Evolutionary conservation across 805 yeast genomes (phyloP).

Genomic region (Candida incommunis): DNA sequence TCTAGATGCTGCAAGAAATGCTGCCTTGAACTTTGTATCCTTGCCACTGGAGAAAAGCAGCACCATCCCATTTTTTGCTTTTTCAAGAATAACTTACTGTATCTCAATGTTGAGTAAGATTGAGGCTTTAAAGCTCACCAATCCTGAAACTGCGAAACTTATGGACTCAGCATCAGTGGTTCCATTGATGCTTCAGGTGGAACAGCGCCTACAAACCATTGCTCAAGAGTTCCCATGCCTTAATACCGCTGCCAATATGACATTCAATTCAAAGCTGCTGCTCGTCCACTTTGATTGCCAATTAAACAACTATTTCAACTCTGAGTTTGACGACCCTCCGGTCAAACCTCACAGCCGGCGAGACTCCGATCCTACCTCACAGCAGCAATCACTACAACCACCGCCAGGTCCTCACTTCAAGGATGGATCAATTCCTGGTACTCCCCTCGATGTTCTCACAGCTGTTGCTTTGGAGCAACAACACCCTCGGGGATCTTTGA

Average conservation of each 20-base stretch:
- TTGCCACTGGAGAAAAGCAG: slow-evolving; percentile 29
- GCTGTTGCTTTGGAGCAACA: slow-evolving; percentile 25
- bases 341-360: neutral
- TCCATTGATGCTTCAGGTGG: slow-evolving; percentile 2
- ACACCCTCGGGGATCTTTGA: neutral
- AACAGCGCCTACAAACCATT: slow-evolving; percentile 7
- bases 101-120: slow-evolving; percentile 12
- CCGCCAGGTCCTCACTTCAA: neutral
- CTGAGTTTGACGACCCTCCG: neutral
- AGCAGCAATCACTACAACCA: neutral
- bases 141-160: slow-evolving; percentile 7
- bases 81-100: slow-evolving; percentile 12
- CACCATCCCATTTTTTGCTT: slow-evolving; percentile 29
- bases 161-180: slow-evolving; percentile 3
- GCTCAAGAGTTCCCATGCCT: slow-evolving; percentile 9
- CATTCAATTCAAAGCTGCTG: slow-evolving; percentile 12
- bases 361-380: neutral
- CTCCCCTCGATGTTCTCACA: slow-evolving; percentile 27
- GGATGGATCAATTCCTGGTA: slow-evolving; percentile 12
- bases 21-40: slow-evolving; percentile 6
- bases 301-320: slow-evolving; percentile 4
- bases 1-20: slow-evolving; percentile 6
- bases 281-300: slow-evolving; percentile 15
- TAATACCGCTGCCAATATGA: slow-evolving; percentile 9
- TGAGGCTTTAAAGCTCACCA: slow-evolving; percentile 9